Conservation (phyloP, 2,329 filamentous ascomycete genomes). For the Fonsecaea erecta region DNA sequence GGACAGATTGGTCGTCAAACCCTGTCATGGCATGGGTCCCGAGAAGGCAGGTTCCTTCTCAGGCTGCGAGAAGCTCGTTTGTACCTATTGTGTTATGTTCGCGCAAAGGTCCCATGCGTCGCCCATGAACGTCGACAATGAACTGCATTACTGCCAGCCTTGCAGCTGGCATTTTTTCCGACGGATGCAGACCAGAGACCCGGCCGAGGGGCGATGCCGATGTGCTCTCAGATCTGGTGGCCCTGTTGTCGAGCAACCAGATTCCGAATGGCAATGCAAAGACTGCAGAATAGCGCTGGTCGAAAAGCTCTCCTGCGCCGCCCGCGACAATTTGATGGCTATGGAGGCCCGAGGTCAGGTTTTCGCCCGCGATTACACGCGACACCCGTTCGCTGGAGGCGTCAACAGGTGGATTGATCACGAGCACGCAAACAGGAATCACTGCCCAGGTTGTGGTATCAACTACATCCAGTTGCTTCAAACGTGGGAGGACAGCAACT, state of each 20-base stretch:
- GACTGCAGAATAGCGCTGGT: constrained; percentile 1
- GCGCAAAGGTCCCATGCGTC: constrained; percentile 11
- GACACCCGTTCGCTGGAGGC: neutral
- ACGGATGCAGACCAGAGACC: too few relatives aligned
- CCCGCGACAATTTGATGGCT: constrained; percentile 14
- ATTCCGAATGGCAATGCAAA: constrained; percentile 23
- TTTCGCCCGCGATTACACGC: neutral
- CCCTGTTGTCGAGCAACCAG: constrained; percentile 10
- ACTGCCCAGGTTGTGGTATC: constrained; percentile 21
- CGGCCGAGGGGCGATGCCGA: neutral
- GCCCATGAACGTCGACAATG: constrained; percentile 5
- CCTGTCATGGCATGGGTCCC: constrained; percentile 3
- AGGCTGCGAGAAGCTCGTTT: constrained; percentile 22
- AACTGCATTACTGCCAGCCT: constrained; percentile 24
- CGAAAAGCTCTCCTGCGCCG: constrained; percentile 1
- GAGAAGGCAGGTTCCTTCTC: constrained; percentile 11
- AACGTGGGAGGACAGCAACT: constrained; percentile 3
- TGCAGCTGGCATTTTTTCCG: constrained; percentile 10
- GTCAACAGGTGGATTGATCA: constrained; percentile 21
- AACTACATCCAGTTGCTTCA: constrained; percentile 6
- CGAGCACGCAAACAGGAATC: constrained; percentile 12
- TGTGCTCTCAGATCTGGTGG: neutral
- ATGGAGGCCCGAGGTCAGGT: constrained; percentile 2
- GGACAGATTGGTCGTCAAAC: constrained; percentile 6
- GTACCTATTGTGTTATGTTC: constrained; percentile 13